Base-by-base conservation (phyloP, 148 eudicot genomes). In the Amaranthus hypochondriacus region DNA sequence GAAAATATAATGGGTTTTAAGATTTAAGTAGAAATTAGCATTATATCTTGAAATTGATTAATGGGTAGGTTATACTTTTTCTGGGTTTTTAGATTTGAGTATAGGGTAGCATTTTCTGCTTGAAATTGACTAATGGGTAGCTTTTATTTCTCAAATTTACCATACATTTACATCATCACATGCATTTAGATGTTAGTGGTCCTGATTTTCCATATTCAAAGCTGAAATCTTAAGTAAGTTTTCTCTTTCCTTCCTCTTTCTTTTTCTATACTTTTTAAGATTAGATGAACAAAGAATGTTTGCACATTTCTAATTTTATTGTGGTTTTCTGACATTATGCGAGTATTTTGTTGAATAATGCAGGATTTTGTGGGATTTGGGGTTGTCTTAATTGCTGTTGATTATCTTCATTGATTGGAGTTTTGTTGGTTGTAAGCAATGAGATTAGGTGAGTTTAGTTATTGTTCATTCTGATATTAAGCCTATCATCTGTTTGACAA, bases 401-500 rank as follows among this genome's bases (percentile, higher is more conserved):
- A 47, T 48, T 5, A 21, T 63, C 61, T 7, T 55, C 8, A 14
- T 28, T 69, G 64, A 47, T 39, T 10, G 9, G 77, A 5, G 51
- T 69, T 83, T 64, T 74, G 73, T 73, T 71, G 71, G 77, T 48
- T 73, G 59, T 73, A 28, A 83, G 79, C 81, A 71, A 83, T 83
- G 86, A 83, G 81, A 83, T 75, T 79, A 77, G 83, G 86, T 83
- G 81, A 77, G 83, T 65, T 73, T 75, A 42, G 47, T 66, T 46
- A 58, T 73, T 67, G 43, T 52, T 46, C 55, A 47, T 58, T 65
- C 21, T 76, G 15, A 51, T 42, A 14, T 43, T 10, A 9, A 52
- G 48, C 58, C 2, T 54, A 44, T 47, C 47, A 10, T 77, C 9
- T 78, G 75, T 69, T 73, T 57, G 75, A 48, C 53, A 14, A 9